Evolutionary conservation across 2,329 filamentous ascomycete genomes (phyloP).

Genomic region (Monilinia fructigena): DNA sequence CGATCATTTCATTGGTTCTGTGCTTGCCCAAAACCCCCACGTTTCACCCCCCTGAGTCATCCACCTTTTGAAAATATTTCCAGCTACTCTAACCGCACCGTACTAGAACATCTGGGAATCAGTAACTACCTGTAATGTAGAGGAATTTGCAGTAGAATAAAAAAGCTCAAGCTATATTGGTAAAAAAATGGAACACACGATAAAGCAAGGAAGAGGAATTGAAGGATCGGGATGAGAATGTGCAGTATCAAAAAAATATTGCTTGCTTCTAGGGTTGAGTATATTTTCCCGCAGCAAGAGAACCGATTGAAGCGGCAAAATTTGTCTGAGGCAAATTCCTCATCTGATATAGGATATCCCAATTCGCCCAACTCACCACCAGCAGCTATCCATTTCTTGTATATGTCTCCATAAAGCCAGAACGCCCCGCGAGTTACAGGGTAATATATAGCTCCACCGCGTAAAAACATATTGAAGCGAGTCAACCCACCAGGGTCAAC

Average conservation of each 20-base stretch:
- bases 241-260: not conserved
- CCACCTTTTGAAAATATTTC: slow-evolving; percentile 13
- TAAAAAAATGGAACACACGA: not conserved
- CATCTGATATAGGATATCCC: slow-evolving; percentile 17
- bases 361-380: slow-evolving; percentile 7
- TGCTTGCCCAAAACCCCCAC: slow-evolving; percentile 2
- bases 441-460: slow-evolving; percentile 14
- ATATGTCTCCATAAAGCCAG: slow-evolving; percentile 18
- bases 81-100: not conserved
- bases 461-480: slow-evolving; percentile 16
- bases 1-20: not conserved
- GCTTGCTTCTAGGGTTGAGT: slow-evolving; percentile 10
- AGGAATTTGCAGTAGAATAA: not conserved
- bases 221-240: not conserved
- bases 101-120: not conserved
- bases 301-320: slow-evolving; percentile 13
- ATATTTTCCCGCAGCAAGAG: slow-evolving; percentile 9
- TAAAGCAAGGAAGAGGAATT: not conserved
- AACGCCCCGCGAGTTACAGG: slow-evolving; percentile 16
- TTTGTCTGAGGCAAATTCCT: not conserved
- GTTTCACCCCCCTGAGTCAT: slow-evolving; percentile 7
- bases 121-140: not conserved
- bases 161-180: too few species aligned
- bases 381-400: slow-evolving; percentile 16
- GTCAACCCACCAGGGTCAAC: slow-evolving; percentile 11